These are phyloP conservation scores for Pyronema domesticum DNA, from an alignment of 495 filamentous ascomycete genomes.

Conservation along the genomic window DNA sequence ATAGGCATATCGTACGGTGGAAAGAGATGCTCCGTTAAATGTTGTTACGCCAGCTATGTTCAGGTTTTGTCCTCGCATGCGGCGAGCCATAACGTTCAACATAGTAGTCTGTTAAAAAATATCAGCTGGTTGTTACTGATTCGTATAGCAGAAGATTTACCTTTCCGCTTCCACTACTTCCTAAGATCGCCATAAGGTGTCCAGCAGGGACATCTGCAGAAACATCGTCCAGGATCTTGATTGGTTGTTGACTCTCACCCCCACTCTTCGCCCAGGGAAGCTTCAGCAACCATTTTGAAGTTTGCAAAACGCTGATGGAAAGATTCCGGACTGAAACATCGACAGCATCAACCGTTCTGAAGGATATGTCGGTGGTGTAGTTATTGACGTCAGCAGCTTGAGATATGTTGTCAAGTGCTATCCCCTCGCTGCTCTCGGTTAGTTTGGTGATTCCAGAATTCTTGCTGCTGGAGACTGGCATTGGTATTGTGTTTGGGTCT, in stretches of 20 bases:
- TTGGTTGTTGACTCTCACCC: conserved; percentile 3
- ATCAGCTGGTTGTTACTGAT: not conserved
- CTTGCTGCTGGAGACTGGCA: too few species aligned
- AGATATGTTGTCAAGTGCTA: too few species aligned
- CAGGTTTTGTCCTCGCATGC: conserved; percentile 39
- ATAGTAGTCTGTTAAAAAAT: conserved; percentile 35
- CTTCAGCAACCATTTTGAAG: conserved; percentile 13
- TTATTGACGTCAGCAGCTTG: not conserved
- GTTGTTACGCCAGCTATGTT: conserved; percentile 35
- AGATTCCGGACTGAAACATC: conserved; percentile 38
- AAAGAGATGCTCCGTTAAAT: conserved; percentile 39
- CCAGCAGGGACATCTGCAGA: conserved; percentile 40
- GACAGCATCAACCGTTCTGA: conserved; percentile 43
- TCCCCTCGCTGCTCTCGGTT: too few species aligned
- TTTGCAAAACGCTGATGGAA: conserved; percentile 32
- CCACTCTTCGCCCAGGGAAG: conserved; percentile 13
- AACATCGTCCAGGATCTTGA: conserved; percentile 36
- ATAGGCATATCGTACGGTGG: conserved; percentile 43
- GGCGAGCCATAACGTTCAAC: conserved; percentile 49
- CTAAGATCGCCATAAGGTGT: conserved; percentile 53
- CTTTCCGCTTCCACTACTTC: conserved; percentile 55
- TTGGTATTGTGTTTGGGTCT: too few species aligned
- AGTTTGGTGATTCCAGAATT: too few species aligned
- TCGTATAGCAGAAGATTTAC: conserved; percentile 1
- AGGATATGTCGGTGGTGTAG: conserved; percentile 30